phyloP scores from a whole-genome alignment of 352 stramenopile genomes.

The Phytophthora brassicae region DNA sequence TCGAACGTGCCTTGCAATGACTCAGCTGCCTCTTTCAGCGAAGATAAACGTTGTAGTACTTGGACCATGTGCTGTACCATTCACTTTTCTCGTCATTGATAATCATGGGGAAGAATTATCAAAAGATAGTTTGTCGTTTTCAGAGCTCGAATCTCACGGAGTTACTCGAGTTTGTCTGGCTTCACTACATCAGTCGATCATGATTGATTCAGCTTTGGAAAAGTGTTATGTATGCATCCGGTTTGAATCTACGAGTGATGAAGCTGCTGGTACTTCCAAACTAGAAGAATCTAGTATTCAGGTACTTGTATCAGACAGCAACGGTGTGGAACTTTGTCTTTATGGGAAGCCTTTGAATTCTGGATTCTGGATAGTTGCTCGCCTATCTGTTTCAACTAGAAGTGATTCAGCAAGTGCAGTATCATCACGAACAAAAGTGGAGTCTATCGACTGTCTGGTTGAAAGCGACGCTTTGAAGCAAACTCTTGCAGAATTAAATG shows the following conservation, averaged over 20 bases:
- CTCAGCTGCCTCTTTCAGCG: constrained; percentile 17
- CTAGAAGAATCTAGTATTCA: constrained; percentile 28
- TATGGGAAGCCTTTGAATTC: constrained; percentile 21
- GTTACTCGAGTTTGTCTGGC: background rate
- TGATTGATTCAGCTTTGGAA: constrained; percentile 3
- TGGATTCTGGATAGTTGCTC: constrained; percentile 42
- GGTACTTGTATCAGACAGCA: constrained; percentile 35
- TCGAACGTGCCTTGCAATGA: constrained; percentile 23
- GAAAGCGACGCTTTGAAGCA: constrained; percentile 1
- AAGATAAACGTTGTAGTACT: constrained; percentile 20
- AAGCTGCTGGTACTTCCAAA: background rate
- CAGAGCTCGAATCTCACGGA: constrained; percentile 2
- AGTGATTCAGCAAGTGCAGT: background rate
- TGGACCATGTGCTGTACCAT: background rate
- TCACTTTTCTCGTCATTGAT: constrained; percentile 6
- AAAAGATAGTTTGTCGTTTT: background rate
- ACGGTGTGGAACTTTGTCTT: constrained; percentile 41
- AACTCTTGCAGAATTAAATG: background rate
- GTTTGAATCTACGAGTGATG: constrained; percentile 2
- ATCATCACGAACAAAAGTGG: constrained; percentile 3
- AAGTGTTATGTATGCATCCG: constrained; percentile 24
- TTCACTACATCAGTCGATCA: constrained; percentile 1
- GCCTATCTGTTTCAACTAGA: constrained; percentile 8
- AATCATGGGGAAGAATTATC: constrained; percentile 4
- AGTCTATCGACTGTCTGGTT: constrained; percentile 17